A percentile compares a stretch with the other conserved stretches of the same genome.
Evolutionary conservation across 2,329 filamentous ascomycete genomes (phyloP).

Genomic region (Aspergillus quadricinctus): DNA sequence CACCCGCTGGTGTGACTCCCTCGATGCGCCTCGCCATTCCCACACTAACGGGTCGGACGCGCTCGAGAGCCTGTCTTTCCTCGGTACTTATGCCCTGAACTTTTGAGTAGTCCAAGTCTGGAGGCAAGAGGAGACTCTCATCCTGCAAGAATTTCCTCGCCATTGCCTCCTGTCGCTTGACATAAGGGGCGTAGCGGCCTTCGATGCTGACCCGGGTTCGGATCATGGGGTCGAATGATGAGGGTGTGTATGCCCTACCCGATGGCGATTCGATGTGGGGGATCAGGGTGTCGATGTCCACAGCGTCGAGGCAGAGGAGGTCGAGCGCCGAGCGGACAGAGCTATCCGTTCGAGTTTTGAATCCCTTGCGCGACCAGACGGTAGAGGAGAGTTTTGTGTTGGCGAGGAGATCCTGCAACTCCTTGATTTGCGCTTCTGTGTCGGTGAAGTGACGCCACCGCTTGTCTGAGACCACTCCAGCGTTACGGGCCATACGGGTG

Average conservation of each 20-base stretch:
- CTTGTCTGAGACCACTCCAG: conserved; percentile 71
- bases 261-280: conserved; percentile 44
- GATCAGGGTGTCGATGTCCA: conserved; percentile 56
- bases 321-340: conserved; percentile 70
- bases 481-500: conserved; percentile 69
- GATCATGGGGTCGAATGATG: conserved; percentile 52
- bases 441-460: conserved; percentile 70
- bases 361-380: conserved; percentile 66
- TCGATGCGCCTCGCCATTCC: conserved; percentile 87
- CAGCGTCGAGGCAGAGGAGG: conserved; percentile 64
- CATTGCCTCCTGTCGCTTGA: conserved; percentile 64
- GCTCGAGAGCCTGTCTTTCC: conserved; percentile 67
- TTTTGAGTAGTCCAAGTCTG: conserved; percentile 68
- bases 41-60: conserved; percentile 73
- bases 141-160: conserved; percentile 68
- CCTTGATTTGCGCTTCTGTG: conserved; percentile 62
- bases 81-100: conserved; percentile 74
- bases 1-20: conserved; percentile 54
- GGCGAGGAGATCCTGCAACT: conserved; percentile 60
- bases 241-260: conserved; percentile 41
- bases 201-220: conserved; percentile 72
- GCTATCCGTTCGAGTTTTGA: conserved; percentile 63
- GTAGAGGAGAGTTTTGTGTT: conserved; percentile 55
- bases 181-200: conserved; percentile 80
- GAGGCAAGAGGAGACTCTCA: conserved; percentile 67